phyloP scores from a whole-genome alignment of 2,329 filamentous ascomycete species.

The Lachnellula subtilissima region DNA sequence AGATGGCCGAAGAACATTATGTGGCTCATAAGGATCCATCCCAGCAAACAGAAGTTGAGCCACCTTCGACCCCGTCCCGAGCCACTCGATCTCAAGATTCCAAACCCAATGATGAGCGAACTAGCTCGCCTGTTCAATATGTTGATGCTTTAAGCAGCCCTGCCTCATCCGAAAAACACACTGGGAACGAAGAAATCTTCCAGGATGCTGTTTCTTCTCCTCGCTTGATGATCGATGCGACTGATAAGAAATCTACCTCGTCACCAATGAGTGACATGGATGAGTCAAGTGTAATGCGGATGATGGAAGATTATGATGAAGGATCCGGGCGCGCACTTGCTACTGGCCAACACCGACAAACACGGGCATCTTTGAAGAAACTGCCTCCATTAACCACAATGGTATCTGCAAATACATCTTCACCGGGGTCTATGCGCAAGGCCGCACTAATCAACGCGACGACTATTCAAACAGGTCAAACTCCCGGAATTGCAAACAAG shows the following conservation, averaged over 20 bases:
- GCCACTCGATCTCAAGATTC: neutral
- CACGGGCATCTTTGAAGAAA: neutral
- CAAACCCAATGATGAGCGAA: neutral
- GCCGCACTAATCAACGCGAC: conserved; percentile 6
- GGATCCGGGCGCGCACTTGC: neutral
- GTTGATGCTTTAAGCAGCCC: conserved; percentile 47
- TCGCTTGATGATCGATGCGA: neutral
- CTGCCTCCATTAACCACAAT: neutral
- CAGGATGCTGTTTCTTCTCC: conserved; percentile 27
- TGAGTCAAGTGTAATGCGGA: conserved; percentile 26
- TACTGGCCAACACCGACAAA: neutral
- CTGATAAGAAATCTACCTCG: conserved; percentile 8
- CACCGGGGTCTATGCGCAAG: conserved; percentile 5
- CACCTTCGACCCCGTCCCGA: conserved; percentile 9
- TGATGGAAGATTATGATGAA: conserved; percentile 23
- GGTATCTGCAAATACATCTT: neutral
- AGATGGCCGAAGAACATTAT: neutral
- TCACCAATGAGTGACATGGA: conserved; percentile 23
- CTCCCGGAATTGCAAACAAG: neutral
- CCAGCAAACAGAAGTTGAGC: neutral
- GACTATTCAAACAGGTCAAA: neutral
- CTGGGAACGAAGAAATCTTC: conserved; percentile 19
- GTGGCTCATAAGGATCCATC: neutral
- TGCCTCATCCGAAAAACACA: conserved; percentile 25
- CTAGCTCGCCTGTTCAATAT: conserved; percentile 28